Conservation (phyloP, 2,329 filamentous ascomycete genomes). For the Thelonectria blattea region DNA sequence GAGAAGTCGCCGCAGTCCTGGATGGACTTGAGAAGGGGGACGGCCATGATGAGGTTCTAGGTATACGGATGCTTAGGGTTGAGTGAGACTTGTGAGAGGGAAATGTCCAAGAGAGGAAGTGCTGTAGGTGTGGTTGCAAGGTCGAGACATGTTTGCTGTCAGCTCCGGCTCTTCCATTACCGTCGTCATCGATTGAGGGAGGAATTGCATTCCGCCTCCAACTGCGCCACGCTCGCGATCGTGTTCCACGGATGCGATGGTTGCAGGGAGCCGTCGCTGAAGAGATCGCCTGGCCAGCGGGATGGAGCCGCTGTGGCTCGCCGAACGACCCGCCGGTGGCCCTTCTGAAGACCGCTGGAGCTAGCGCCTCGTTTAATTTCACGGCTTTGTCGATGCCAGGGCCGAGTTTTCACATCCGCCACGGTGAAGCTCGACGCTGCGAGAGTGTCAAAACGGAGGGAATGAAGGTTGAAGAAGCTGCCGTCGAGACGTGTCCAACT, state of each 20-base stretch:
- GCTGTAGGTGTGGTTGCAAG: conserved; percentile 1
- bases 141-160: background rate
- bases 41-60: conserved; percentile 58
- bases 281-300: conserved; percentile 16
- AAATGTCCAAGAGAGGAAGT: background rate
- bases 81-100: background rate
- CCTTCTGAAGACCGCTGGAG: conserved; percentile 22
- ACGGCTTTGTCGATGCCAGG: conserved; percentile 1
- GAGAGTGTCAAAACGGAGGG: background rate
- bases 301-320: conserved; percentile 37
- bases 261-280: conserved; percentile 13
- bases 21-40: conserved; percentile 74
- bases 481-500: background rate
- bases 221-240: conserved; percentile 11
- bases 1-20: conserved; percentile 78
- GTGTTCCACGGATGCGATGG: conserved; percentile 10
- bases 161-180: background rate
- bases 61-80: too few species aligned
- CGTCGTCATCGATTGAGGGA: conserved; percentile 16
- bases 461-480: background rate
- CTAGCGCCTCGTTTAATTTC: conserved; percentile 20
- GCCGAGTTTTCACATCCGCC: conserved; percentile 2
- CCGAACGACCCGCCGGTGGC: too few species aligned
- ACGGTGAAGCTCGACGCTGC: background rate
- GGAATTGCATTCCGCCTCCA: background rate